phyloP scores from a whole-genome alignment of 2,329 filamentous ascomycete species.

The Raffaelea albimanens region DNA sequence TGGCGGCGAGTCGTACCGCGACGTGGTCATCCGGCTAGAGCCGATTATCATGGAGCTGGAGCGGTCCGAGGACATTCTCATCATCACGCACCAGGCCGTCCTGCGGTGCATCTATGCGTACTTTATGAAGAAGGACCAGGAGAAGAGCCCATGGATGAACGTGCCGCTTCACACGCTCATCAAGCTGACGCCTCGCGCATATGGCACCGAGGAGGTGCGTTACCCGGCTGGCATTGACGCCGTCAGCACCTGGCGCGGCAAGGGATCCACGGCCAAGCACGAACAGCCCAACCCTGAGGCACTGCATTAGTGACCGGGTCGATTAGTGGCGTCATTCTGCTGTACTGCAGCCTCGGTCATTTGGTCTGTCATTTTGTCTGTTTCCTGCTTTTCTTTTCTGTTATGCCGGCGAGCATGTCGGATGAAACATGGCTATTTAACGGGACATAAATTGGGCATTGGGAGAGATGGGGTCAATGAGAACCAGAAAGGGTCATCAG shows the following conservation, averaged over 20 bases:
- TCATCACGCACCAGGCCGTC: conserved; percentile 95
- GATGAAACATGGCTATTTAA: no score
- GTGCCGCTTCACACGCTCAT: conserved; percentile 94
- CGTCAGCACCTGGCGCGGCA: conserved; percentile 91
- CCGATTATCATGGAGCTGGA: conserved; percentile 99
- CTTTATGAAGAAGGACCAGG: conserved; percentile 94
- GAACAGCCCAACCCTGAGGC: conserved; percentile 41
- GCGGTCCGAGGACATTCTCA: conserved; percentile 90
- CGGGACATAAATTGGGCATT: no score
- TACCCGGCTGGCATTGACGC: conserved; percentile 88
- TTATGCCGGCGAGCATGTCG: no score
- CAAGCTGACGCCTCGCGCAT: conserved; percentile 89
- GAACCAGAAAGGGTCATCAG: no score
- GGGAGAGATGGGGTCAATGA: no score
- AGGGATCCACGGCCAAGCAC: conserved; percentile 86
- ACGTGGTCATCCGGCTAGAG: conserved; percentile 94
- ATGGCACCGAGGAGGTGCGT: conserved; percentile 82
- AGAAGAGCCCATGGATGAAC: conserved; percentile 95
- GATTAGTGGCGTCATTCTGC: no score
- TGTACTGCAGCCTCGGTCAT: no score
- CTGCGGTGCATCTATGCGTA: conserved; percentile 96
- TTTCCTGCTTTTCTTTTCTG: not conserved
- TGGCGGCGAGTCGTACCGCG: conserved; percentile 88
- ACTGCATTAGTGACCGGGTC: no score
- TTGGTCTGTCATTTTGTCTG: no score